Conservation (phyloP, 1,284 basidiomycete genomes). For the Tilletia horrida region DNA sequence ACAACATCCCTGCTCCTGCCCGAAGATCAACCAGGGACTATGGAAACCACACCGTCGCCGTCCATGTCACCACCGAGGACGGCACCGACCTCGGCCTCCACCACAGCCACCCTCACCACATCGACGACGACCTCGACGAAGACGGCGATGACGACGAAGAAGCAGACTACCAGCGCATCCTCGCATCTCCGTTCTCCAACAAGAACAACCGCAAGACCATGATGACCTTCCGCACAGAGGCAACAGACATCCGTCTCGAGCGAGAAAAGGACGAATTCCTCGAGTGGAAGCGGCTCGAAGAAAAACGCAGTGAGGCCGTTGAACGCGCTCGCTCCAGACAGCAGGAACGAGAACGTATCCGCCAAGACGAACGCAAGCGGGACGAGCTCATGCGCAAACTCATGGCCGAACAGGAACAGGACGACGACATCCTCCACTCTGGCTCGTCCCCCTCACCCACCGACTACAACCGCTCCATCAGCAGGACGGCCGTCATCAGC, state of each 20-base stretch:
- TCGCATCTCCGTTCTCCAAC: not conserved
- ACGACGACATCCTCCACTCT: not conserved
- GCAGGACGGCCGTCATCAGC: not conserved
- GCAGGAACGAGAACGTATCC: conserved; percentile 6
- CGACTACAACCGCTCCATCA: not conserved
- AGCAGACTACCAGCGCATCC: conserved; percentile 8
- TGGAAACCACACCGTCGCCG: too few relatives aligned
- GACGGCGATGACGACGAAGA: not conserved
- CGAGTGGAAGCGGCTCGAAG: conserved; percentile 13
- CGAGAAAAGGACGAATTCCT: conserved; percentile 17
- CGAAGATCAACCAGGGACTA: too few relatives aligned
- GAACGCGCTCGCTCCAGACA: conserved; percentile 12
- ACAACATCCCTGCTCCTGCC: too few relatives aligned
- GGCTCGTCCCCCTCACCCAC: not conserved
- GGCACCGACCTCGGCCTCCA: not conserved
- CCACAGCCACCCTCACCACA: too few relatives aligned
- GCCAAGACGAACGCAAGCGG: not conserved
- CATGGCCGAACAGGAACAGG: conserved; percentile 5
- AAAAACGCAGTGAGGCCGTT: conserved; percentile 4
- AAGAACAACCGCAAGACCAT: not conserved
- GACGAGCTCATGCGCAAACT: conserved; percentile 17
- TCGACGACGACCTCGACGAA: not conserved
- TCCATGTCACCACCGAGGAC: not conserved
- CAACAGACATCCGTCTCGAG: conserved; percentile 9
- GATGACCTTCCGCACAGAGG: conserved; percentile 13